Base-by-base conservation (phyloP, 2,329 filamentous ascomycete genomes). In the Colletotrichum salicis region DNA sequence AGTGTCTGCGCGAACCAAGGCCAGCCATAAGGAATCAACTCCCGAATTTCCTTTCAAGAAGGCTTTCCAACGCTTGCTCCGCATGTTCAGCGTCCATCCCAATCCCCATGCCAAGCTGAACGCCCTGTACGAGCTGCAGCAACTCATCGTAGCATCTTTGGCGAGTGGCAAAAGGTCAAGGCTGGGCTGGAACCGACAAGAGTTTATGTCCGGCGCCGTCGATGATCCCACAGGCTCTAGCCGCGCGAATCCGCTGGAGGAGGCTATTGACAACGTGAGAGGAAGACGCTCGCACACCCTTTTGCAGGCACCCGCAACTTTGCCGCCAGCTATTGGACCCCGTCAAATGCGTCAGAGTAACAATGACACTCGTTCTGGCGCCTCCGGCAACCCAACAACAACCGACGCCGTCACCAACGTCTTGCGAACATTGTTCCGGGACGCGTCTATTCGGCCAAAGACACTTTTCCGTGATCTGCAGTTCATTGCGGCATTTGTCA, bases 41-140 rank as follows among this genome's bases (percentile, higher is more conserved):
- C 74, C 82, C 2, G 90, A 93, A 51, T 97, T 97, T 76, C 93
- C 94, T 0, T 98, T 96, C 78, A 90, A 90, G 63, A 90, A 91
- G 75, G 93, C 95, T 0, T 98, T 97, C 78, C 88, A 91, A 75
- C 91, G 92, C 13, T 86, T 98, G 1, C 86, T 98, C 37, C 91
- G 90, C 74, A 95, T 94, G 84, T 97, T 99, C 76, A 94, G 94
- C 54, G 93, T 95, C 4, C 94, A 97, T 75, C 93, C 94, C 0
- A 97, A 96, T 78, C 96, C 96, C 0, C 93, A 93, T 75, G 88
- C 90, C 27, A 99, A 99, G 81, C 87, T 99, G 13, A 92, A 92
- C 74, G 92, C 94, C 0, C 85, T 98, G 5, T 91, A 92, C 72
- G 94, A 98, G 79, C 86, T 99, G 5, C 92, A 97, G 77, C 90